Evolutionary conservation across 495 filamentous ascomycete species (phyloP).

Genomic region (Xylaria acuta): DNA sequence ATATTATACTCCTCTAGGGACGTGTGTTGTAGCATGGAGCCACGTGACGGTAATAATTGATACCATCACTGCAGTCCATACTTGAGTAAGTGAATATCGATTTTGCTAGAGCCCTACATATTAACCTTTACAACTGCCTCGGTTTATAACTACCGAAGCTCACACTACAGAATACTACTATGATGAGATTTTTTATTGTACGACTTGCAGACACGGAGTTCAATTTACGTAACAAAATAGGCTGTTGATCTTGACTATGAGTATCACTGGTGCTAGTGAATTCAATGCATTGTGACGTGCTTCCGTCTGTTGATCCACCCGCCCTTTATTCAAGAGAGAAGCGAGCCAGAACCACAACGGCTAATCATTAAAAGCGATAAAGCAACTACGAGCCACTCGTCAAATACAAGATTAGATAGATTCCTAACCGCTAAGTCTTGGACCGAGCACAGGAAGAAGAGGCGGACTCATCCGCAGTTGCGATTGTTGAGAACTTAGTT

Average conservation of each 20-base stretch:
- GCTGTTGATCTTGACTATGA: background rate
- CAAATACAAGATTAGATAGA: background rate
- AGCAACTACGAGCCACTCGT: background rate
- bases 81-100: background rate
- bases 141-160: background rate
- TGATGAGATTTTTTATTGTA: background rate
- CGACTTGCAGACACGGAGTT: background rate
- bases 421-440: background rate
- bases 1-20: background rate
- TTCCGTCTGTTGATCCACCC: background rate
- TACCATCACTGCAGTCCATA: background rate
- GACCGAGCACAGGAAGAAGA: background rate
- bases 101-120: background rate
- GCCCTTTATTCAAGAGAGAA: too few species aligned
- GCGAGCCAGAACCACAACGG: too few species aligned
- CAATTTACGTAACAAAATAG: background rate
- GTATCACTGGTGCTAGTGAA: background rate
- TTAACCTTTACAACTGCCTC: background rate
- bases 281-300: background rate
- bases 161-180: background rate
- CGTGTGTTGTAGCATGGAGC: background rate
- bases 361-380: background rate
- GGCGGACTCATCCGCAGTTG: background rate
- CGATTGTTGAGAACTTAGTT: background rate
- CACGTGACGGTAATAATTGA: background rate